A percentile compares a stretch with the other conserved stretches of the same genome.
These are phyloP conservation scores for Clitopilus hobsonii DNA, from an alignment of 768 basidiomycete species.

Conservation along the genomic window DNA sequence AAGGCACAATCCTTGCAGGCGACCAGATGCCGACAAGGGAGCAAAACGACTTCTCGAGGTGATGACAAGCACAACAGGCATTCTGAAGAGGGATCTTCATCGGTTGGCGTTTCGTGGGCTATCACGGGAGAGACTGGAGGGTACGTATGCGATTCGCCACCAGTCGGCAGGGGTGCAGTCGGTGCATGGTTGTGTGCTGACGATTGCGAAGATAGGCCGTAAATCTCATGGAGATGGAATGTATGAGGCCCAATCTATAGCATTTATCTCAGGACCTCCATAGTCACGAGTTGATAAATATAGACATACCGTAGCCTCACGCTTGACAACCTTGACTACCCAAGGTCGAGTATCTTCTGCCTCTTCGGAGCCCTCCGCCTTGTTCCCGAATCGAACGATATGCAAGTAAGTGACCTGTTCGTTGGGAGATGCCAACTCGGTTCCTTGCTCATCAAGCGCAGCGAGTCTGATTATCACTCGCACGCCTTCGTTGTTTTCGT, in stretches of 20 bases:
- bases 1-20: slow-evolving; percentile 94
- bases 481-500: slow-evolving; percentile 57
- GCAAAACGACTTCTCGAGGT: slow-evolving; percentile 85
- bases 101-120: slow-evolving; percentile 23
- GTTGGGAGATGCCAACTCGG: slow-evolving; percentile 64
- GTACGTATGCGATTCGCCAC: slow-evolving; percentile 25
- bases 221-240: slow-evolving; percentile 95
- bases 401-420: slow-evolving; percentile 89
- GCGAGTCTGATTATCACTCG: slow-evolving; percentile 75
- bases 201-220: slow-evolving; percentile 70
- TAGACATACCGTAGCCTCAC: slow-evolving; percentile 72
- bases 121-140: slow-evolving; percentile 16
- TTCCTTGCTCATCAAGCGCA: slow-evolving; percentile 74
- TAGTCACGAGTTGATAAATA: slow-evolving; percentile 2
- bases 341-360: slow-evolving; percentile 69
- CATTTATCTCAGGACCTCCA: slow-evolving; percentile 3
- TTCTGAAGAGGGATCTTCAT: slow-evolving; percentile 77
- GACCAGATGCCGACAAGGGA: slow-evolving; percentile 91
- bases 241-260: slow-evolving; percentile 84
- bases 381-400: slow-evolving; percentile 63
- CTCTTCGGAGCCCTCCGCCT: slow-evolving; percentile 31
- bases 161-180: slow-evolving; percentile 27
- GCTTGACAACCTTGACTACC: slow-evolving; percentile 90
- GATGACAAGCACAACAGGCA: slow-evolving; percentile 89
- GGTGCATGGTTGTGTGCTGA: slow-evolving; percentile 22